Percentiles rank a stretch among this genome's conserved stretches.
These are phyloP conservation scores for Pseudognaphalium luteoalbum DNA, from an alignment of 129 eudicot species.

Conservation along the genomic window DNA sequence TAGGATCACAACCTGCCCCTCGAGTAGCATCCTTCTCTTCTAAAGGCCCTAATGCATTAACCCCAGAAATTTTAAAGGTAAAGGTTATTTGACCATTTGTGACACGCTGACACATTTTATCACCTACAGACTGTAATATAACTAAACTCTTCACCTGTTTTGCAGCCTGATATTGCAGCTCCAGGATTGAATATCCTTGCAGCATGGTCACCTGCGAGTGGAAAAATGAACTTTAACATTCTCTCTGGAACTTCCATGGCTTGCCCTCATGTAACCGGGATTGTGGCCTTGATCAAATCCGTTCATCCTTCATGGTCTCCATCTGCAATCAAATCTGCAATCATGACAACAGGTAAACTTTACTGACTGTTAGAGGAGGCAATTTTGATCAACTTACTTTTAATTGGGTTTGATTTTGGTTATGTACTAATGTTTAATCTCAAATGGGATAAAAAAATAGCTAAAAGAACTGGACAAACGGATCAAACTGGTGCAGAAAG, in stretches of 20 bases:
- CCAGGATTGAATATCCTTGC: conserved; percentile 93
- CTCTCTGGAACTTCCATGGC: conserved; percentile 94
- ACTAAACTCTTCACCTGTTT: conserved; percentile 24
- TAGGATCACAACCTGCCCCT: conserved; percentile 84
- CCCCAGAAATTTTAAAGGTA: conserved; percentile 88
- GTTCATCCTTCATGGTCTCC: conserved; percentile 93
- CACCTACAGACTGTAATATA: background rate
- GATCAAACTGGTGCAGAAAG: background rate
- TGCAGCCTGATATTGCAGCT: conserved; percentile 85
- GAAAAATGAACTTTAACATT: conserved; percentile 54
- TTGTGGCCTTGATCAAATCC: conserved; percentile 71
- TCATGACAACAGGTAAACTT: conserved; percentile 86
- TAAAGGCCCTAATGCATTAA: conserved; percentile 77
- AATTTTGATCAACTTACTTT: conserved; percentile 1
- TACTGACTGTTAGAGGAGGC: background rate
- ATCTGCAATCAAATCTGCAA: conserved; percentile 87
- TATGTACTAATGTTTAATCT: background rate
- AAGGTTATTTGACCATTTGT: background rate
- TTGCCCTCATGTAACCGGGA: conserved; percentile 87
- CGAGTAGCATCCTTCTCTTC: conserved; percentile 79
- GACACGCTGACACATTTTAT: background rate
- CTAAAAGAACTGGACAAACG: background rate
- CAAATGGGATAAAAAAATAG: background rate
- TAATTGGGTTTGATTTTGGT: background rate
- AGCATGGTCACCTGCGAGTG: conserved; percentile 80